Conservation (phyloP, 495 filamentous ascomycete species). For the Niebla homalea region DNA sequence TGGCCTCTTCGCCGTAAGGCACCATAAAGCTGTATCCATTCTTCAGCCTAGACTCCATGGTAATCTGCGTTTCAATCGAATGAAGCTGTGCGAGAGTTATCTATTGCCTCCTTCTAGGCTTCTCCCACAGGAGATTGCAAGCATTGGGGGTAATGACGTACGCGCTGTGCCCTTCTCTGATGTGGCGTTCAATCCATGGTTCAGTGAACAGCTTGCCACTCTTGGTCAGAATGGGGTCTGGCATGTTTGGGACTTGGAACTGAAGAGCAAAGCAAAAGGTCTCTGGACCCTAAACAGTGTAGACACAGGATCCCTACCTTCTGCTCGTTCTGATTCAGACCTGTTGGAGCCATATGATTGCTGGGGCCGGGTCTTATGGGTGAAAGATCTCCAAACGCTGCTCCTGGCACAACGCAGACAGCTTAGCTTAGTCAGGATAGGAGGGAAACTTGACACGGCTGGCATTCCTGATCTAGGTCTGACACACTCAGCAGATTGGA, state of each 20-base stretch:
- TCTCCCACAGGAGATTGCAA: slow-evolving; percentile 46
- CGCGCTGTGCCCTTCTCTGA: slow-evolving; percentile 52
- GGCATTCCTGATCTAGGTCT: slow-evolving; percentile 26
- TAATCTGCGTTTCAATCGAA: not conserved
- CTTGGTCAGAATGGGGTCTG: slow-evolving; percentile 62
- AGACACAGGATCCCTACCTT: not conserved
- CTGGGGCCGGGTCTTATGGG: slow-evolving; percentile 41
- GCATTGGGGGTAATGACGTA: slow-evolving; percentile 38
- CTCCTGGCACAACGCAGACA: slow-evolving; percentile 32
- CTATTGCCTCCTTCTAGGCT: slow-evolving; percentile 36
- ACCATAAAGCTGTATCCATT: slow-evolving; percentile 39
- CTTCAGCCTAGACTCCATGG: slow-evolving; percentile 38
- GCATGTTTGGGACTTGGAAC: slow-evolving; percentile 61
- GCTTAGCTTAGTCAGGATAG: slow-evolving; percentile 28
- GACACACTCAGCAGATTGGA: slow-evolving; percentile 31
- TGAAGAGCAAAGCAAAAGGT: slow-evolving; percentile 21
- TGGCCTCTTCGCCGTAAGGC: slow-evolving; percentile 52
- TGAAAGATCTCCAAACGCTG: slow-evolving; percentile 29
- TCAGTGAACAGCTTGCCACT: slow-evolving; percentile 53
- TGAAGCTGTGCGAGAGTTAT: not conserved
- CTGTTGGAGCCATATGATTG: slow-evolving; percentile 26
- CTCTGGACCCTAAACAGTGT: slow-evolving; percentile 16
- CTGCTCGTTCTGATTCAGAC: no score
- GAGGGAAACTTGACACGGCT: slow-evolving; percentile 15
- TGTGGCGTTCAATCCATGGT: slow-evolving; percentile 67